phyloP scores from a whole-genome alignment of 441 rosid species.

The Erodium trifolium region DNA sequence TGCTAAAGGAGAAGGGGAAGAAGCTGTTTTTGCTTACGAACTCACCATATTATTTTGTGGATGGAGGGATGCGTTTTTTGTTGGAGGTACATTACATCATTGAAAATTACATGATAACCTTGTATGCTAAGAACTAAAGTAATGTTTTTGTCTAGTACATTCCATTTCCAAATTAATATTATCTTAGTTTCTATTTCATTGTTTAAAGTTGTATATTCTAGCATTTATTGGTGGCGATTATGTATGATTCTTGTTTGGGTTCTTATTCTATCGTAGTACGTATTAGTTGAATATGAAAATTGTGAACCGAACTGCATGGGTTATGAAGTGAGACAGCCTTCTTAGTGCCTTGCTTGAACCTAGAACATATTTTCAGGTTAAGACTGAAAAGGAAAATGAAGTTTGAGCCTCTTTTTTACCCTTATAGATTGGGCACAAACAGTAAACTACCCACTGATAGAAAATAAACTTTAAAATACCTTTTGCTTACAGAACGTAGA shows the following conservation, averaged over 20 bases:
- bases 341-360: not conserved
- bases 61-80: slow-evolving; percentile 91
- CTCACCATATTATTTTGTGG: slow-evolving; percentile 92
- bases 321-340: not conserved
- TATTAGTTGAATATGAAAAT: not conserved
- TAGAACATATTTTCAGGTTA: too few relatives aligned
- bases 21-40: slow-evolving; percentile 86
- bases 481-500: too few relatives aligned
- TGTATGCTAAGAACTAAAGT: not conserved
- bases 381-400: too few relatives aligned
- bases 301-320: not conserved
- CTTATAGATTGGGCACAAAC: too few relatives aligned
- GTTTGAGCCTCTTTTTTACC: too few relatives aligned
- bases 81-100: slow-evolving; percentile 57
- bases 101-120: not conserved
- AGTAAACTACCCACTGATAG: too few relatives aligned
- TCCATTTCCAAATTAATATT: not conserved
- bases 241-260: not conserved
- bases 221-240: not conserved
- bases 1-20: slow-evolving; percentile 86
- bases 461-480: too few relatives aligned
- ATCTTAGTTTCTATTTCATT: not conserved
- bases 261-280: not conserved
- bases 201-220: not conserved
- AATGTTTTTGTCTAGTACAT: not conserved